phyloP scores from a whole-genome alignment of 176 grass and related monocot species.

The Carex scoparia region DNA sequence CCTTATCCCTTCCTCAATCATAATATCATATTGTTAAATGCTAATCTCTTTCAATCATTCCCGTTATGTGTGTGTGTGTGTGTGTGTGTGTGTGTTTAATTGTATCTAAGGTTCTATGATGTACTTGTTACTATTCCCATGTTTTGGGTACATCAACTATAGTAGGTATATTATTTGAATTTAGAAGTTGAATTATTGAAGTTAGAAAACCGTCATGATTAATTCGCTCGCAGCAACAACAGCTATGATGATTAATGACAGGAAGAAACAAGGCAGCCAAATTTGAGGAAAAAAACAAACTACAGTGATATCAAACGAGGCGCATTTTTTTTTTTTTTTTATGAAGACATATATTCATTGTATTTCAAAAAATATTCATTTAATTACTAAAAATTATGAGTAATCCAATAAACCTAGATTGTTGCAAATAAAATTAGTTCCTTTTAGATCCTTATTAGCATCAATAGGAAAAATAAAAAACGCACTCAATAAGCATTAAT shows the following conservation, averaged over 20 bases:
- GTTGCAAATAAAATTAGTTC: neutral
- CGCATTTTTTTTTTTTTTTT: too few species aligned
- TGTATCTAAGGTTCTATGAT: neutral
- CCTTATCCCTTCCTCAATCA: neutral
- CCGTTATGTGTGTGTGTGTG: neutral
- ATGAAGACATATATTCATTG: too few species aligned
- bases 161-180: neutral
- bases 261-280: neutral
- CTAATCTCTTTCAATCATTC: conserved; percentile 14
- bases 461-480: neutral
- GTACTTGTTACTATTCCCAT: neutral
- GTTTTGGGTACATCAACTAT: neutral
- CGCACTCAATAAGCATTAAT: too few species aligned
- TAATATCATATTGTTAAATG: neutral
- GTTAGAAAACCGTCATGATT: neutral
- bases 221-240: neutral
- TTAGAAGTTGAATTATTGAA: neutral
- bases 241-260: neutral
- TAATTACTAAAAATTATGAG: neutral
- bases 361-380: too few species aligned
- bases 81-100: neutral
- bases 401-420: neutral
- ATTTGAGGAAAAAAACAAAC: neutral
- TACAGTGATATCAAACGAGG: neutral
- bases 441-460: neutral